phyloP scores from a whole-genome alignment of 2,329 filamentous ascomycete species.

The Paracoccidioides brasiliensis region DNA sequence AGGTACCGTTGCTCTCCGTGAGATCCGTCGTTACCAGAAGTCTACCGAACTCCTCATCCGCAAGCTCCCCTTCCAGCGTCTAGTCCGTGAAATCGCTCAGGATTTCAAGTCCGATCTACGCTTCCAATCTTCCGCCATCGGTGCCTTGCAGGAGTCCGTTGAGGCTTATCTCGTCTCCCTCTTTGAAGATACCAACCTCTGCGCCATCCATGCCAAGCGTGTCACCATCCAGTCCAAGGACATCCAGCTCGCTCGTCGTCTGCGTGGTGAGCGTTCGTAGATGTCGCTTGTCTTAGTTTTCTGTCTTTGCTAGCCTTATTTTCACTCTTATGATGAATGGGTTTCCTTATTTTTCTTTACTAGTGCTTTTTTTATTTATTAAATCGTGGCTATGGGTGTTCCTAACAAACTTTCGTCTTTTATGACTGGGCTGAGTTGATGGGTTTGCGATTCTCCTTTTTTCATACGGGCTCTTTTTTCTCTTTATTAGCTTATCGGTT shows the following conservation, averaged over 20 bases:
- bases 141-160: constrained; percentile 93
- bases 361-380: constrained; percentile 5
- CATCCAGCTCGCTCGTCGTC: constrained; percentile 88
- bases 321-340: constrained; percentile 34
- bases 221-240: constrained; percentile 93
- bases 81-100: constrained; percentile 93
- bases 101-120: constrained; percentile 91
- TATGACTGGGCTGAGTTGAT: neutral
- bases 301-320: constrained; percentile 23
- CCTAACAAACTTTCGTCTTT: neutral
- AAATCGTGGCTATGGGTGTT: neutral
- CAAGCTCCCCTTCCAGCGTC: constrained; percentile 94
- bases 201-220: constrained; percentile 98
- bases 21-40: constrained; percentile 98
- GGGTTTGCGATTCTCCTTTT: neutral
- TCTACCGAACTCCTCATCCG: constrained; percentile 89
- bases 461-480: neutral
- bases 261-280: constrained; percentile 86
- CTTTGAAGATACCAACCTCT: constrained; percentile 97
- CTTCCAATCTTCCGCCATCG: constrained; percentile 97
- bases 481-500: neutral
- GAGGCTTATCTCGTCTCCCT: constrained; percentile 98
- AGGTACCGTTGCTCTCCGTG: constrained; percentile 88
- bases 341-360: constrained; percentile 20
- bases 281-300: constrained; percentile 22